A percentile compares a stretch with the other conserved stretches of the same genome.
phyloP scores from a whole-genome alignment of 257 asterid species.

The Echium plantagineum region DNA sequence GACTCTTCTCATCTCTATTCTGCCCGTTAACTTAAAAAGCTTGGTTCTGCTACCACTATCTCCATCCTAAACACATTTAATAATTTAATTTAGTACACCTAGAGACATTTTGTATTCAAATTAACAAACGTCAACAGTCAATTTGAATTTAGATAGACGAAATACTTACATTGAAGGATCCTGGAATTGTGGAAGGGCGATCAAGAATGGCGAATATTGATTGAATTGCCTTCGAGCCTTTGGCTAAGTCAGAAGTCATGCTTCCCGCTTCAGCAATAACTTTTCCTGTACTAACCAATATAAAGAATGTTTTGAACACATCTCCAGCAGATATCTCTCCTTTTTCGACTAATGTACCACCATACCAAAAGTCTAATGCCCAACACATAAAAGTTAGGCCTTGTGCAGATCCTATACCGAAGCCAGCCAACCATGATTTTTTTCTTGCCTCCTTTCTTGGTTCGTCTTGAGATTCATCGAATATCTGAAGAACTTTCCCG shows the following conservation, averaged over 20 bases:
- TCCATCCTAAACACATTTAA: constrained; percentile 21
- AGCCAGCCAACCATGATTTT: constrained; percentile 72
- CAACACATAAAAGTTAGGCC: constrained; percentile 75
- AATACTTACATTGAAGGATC: constrained; percentile 32
- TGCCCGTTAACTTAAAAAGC: constrained; percentile 37
- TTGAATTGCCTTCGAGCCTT: constrained; percentile 69
- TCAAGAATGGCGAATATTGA: constrained; percentile 65
- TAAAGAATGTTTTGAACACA: constrained; percentile 65
- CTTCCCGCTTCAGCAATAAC: constrained; percentile 93
- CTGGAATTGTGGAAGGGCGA: constrained; percentile 43
- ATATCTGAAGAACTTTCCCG: constrained; percentile 46
- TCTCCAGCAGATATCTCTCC: constrained; percentile 75
- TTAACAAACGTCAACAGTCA: not conserved
- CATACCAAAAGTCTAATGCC: constrained; percentile 91
- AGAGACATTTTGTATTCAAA: no score
- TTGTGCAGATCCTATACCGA: constrained; percentile 88
- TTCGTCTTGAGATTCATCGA: constrained; percentile 68
- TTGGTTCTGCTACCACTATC: constrained; percentile 22
- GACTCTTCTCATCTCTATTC: constrained; percentile 52
- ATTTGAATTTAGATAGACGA: not conserved
- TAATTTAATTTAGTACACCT: not conserved
- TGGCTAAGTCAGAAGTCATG: constrained; percentile 84
- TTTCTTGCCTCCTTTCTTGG: constrained; percentile 64
- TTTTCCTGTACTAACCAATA: constrained; percentile 70
- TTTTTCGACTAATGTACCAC: constrained; percentile 48